Conservation (phyloP, 257 asterid genomes). For the Cruciata laevipes region DNA sequence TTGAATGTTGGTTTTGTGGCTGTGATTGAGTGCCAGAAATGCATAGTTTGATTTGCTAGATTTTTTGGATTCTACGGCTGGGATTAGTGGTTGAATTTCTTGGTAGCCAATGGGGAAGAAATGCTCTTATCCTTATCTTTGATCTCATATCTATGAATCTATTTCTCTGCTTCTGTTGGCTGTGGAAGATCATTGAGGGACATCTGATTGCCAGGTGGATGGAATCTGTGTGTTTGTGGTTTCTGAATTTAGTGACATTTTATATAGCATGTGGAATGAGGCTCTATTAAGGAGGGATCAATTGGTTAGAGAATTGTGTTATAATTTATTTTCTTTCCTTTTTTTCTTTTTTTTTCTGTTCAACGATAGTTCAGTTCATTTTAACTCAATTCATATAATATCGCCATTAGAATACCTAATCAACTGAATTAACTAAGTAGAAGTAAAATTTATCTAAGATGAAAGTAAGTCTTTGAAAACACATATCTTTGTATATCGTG, state of each 20-base stretch:
- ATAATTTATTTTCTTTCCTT: too few relatives aligned
- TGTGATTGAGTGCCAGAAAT: slow-evolving; percentile 25
- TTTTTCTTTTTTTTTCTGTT: too few relatives aligned
- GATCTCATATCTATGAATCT: slow-evolving; percentile 51
- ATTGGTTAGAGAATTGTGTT: too few relatives aligned
- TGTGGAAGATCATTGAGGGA: slow-evolving; percentile 27
- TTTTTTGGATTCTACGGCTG: slow-evolving; percentile 46
- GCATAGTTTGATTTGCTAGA: slow-evolving; percentile 30
- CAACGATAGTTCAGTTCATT: too few relatives aligned
- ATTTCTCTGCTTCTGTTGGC: slow-evolving; percentile 50
- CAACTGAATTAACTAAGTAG: too few relatives aligned
- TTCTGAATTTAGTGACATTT: background rate
- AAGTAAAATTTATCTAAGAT: too few relatives aligned
- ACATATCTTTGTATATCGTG: too few relatives aligned
- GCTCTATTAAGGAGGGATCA: background rate
- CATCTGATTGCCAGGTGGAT: slow-evolving; percentile 20
- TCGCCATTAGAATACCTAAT: too few relatives aligned
- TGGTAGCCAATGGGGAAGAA: slow-evolving; percentile 49
- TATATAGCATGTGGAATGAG: background rate
- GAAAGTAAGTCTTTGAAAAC: too few relatives aligned
- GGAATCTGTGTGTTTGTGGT: slow-evolving; percentile 1
- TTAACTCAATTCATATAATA: too few relatives aligned
- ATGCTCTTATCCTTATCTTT: slow-evolving; percentile 59
- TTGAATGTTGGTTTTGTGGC: slow-evolving; percentile 39
- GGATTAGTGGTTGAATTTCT: slow-evolving; percentile 29